These are phyloP conservation scores for Fusarium guadeloupense DNA, from an alignment of 2,329 filamentous ascomycete species.

Conservation along the genomic window DNA sequence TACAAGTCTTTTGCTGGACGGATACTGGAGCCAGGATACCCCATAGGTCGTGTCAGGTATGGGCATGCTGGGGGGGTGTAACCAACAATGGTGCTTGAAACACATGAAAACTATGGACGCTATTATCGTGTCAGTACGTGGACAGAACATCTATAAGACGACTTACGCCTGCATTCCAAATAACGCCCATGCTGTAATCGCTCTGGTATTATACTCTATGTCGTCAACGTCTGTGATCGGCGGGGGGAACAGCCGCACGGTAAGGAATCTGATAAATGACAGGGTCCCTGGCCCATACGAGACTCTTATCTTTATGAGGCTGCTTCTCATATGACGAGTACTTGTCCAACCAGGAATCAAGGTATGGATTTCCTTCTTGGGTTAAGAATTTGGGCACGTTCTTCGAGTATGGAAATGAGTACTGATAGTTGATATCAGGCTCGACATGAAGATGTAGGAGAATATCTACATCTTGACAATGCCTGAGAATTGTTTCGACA, in stretches of 20 bases:
- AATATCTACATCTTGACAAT: too few species aligned
- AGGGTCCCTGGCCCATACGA: too few species aligned
- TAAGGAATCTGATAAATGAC: too few species aligned
- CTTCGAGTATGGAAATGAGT: too few species aligned
- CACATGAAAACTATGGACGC: neutral
- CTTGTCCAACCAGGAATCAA: too few species aligned
- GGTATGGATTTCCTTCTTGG: too few species aligned
- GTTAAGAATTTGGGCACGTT: too few species aligned
- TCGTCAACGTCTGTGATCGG: neutral
- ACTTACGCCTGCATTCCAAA: neutral
- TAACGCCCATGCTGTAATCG: neutral
- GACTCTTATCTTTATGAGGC: too few species aligned
- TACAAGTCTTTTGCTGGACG: neutral
- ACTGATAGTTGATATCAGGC: too few species aligned
- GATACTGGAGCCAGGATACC: neutral
- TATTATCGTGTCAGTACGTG: neutral
- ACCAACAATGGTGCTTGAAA: neutral
- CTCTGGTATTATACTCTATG: neutral
- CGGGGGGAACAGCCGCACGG: neutral
- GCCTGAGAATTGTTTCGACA: too few species aligned
- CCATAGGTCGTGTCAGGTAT: neutral
- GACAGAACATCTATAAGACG: neutral
- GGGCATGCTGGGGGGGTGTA: neutral
- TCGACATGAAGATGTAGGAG: too few species aligned
- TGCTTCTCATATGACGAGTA: too few species aligned